phyloP scores from a whole-genome alignment of 768 basidiomycete species.

The Trametes sanguinea region DNA sequence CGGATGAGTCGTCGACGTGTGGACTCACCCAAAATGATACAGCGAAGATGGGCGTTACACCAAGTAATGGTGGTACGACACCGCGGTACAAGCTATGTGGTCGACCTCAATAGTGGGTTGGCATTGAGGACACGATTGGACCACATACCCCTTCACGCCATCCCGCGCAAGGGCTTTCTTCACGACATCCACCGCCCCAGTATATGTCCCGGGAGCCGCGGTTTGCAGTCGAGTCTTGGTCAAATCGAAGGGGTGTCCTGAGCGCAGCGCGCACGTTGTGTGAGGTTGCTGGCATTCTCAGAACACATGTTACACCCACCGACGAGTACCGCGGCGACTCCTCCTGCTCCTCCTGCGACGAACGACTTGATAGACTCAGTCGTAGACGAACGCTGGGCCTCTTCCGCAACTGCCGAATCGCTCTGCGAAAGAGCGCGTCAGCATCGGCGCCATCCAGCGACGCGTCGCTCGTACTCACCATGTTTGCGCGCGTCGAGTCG shows the following conservation, averaged over 20 bases:
- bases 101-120: no score
- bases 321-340: constrained; percentile 83
- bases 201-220: constrained; percentile 84
- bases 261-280: neutral
- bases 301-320: constrained; percentile 51
- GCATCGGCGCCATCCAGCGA: neutral
- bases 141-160: constrained; percentile 77
- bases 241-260: constrained; percentile 97
- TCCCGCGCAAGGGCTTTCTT: constrained; percentile 89
- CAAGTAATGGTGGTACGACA: constrained; percentile 89
- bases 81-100: constrained; percentile 80
- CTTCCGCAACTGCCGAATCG: constrained; percentile 28
- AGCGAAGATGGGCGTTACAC: constrained; percentile 98
- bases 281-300: neutral
- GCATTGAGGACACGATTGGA: no score
- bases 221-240: constrained; percentile 97
- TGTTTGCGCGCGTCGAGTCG: constrained; percentile 1
- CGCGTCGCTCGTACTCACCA: constrained; percentile 18
- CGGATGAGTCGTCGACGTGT: constrained; percentile 78
- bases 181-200: constrained; percentile 90
- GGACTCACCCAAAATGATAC: constrained; percentile 90
- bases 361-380: constrained; percentile 73
- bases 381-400: constrained; percentile 30
- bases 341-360: constrained; percentile 92
- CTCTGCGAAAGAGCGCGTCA: constrained; percentile 17